A percentile compares a stretch with the other conserved stretches of the same genome.
These are phyloP conservation scores for Cynanchum wilfordii DNA, from an alignment of 257 asterid species.

Conservation along the genomic window DNA sequence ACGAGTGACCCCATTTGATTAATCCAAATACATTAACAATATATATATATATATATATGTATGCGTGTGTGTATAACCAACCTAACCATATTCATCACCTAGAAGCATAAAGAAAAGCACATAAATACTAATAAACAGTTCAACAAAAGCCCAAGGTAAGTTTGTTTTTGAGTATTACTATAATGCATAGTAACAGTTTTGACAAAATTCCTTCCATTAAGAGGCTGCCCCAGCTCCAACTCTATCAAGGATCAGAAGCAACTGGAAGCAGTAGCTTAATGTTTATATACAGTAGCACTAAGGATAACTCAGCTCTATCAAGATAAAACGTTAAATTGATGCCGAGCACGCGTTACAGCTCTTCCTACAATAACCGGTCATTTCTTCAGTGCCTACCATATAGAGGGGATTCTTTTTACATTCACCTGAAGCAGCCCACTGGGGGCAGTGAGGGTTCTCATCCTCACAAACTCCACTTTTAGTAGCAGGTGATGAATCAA, in stretches of 20 bases:
- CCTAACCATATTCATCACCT: neutral
- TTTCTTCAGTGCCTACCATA: conserved; percentile 45
- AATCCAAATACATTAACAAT: neutral
- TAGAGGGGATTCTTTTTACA: conserved; percentile 51
- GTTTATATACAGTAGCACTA: conserved; percentile 1
- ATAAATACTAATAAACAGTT: neutral
- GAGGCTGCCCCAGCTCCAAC: neutral
- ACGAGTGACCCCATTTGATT: conserved; percentile 7
- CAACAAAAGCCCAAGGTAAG: neutral
- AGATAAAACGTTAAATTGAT: neutral
- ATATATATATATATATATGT: too few relatives aligned
- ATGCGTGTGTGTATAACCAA: neutral
- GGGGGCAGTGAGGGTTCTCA: conserved; percentile 39
- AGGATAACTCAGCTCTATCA: neutral
- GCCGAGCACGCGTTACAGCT: conserved; percentile 62
- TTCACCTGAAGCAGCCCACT: conserved; percentile 70
- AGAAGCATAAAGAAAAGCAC: neutral
- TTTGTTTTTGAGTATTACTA: neutral
- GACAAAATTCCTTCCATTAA: neutral
- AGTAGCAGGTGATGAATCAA: conserved; percentile 25
- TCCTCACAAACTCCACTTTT: conserved; percentile 37
- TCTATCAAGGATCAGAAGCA: neutral
- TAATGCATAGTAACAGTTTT: neutral
- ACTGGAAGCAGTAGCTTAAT: neutral
- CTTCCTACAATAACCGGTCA: conserved; percentile 51